Evolutionary conservation across 2,329 filamentous ascomycete species (phyloP).

Genomic region (Didymella pinodella): DNA sequence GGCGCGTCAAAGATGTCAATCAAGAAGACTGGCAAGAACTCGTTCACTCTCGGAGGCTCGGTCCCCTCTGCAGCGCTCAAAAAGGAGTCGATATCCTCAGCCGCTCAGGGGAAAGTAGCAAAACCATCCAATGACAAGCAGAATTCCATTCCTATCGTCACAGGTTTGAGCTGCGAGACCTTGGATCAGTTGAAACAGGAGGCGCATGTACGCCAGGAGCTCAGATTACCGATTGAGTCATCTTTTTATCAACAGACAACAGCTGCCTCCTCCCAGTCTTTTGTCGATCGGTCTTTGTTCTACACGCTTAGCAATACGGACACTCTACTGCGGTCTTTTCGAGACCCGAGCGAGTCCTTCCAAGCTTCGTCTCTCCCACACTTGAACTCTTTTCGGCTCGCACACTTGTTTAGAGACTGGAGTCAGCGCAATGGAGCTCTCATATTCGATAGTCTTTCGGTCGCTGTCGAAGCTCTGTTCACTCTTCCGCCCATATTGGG

Average conservation of each 20-base stretch:
- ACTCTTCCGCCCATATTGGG: conserved; percentile 46
- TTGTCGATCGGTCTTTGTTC: conserved; percentile 47
- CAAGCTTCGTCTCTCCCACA: conserved; percentile 45
- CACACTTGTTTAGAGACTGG: conserved; percentile 47
- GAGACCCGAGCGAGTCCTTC: conserved; percentile 34
- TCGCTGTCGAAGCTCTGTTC: conserved; percentile 44
- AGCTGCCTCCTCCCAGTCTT: conserved; percentile 28
- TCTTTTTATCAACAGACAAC: conserved; percentile 32
- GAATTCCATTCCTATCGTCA: conserved; percentile 27
- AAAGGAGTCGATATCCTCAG: not conserved
- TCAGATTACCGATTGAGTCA: conserved; percentile 23
- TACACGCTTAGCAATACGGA: conserved; percentile 44
- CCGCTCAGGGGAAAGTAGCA: not conserved
- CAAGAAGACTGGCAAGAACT: conserved; percentile 33
- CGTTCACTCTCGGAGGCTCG: conserved; percentile 25
- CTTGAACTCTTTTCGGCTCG: conserved; percentile 42
- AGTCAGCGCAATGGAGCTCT: conserved; percentile 44
- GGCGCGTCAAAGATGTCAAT: conserved; percentile 23
- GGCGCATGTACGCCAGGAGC: conserved; percentile 25
- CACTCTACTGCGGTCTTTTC: conserved; percentile 47
- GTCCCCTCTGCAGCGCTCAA: not conserved
- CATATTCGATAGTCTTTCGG: conserved; percentile 49
- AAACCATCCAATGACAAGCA: not conserved
- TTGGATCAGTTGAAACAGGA: conserved; percentile 44
- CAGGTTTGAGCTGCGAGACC: conserved; percentile 38